A percentile compares a stretch with the other conserved stretches of the same genome.
Conservation (phyloP, 2,329 filamentous ascomycete genomes). For the Apiospora aurea region DNA sequence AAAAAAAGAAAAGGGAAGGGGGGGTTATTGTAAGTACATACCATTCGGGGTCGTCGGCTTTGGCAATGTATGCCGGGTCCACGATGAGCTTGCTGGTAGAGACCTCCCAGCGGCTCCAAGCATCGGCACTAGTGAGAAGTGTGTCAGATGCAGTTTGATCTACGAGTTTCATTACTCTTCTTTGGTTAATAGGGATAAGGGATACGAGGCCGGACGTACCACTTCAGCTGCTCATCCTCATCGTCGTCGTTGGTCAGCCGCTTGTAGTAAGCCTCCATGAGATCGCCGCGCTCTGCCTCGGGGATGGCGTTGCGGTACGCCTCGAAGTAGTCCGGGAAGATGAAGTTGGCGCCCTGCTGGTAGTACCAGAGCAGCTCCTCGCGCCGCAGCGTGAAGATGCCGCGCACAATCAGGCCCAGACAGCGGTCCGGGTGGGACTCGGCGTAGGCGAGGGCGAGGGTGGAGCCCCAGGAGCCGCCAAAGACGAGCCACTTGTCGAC, state of each 20-base stretch:
- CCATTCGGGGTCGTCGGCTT: slow-evolving; percentile 38
- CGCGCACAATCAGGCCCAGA: slow-evolving; percentile 45
- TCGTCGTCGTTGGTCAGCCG: slow-evolving; percentile 44
- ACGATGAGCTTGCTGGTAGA: slow-evolving; percentile 38
- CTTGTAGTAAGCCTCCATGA: slow-evolving; percentile 48
- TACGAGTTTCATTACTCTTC: no score
- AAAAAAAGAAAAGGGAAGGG: no score
- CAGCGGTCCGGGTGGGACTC: slow-evolving; percentile 45
- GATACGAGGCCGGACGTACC: no score
- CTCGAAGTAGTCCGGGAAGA: slow-evolving; percentile 50
- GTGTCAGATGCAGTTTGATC: no score
- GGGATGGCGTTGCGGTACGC: slow-evolving; percentile 45
- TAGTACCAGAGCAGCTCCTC: slow-evolving; percentile 48
- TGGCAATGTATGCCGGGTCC: slow-evolving; percentile 38
- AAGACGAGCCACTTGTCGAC: slow-evolving; percentile 50
- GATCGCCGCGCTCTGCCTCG: slow-evolving; percentile 45
- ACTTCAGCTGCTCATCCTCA: slow-evolving; percentile 39
- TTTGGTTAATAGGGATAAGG: no score
- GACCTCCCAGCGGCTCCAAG: slow-evolving; percentile 39
- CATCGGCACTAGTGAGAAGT: slow-evolving; percentile 35
- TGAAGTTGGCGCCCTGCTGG: slow-evolving; percentile 38
- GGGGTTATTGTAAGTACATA: slow-evolving; percentile 15
- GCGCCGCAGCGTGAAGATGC: slow-evolving; percentile 44
- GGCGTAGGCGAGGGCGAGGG: slow-evolving; percentile 48
- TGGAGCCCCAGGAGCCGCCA: slow-evolving; percentile 51